Evolutionary conservation across 345 rosid genomes (phyloP), one percentile per base, ranked within the genome.

Genomic region (Eucalyptus albens): DNA sequence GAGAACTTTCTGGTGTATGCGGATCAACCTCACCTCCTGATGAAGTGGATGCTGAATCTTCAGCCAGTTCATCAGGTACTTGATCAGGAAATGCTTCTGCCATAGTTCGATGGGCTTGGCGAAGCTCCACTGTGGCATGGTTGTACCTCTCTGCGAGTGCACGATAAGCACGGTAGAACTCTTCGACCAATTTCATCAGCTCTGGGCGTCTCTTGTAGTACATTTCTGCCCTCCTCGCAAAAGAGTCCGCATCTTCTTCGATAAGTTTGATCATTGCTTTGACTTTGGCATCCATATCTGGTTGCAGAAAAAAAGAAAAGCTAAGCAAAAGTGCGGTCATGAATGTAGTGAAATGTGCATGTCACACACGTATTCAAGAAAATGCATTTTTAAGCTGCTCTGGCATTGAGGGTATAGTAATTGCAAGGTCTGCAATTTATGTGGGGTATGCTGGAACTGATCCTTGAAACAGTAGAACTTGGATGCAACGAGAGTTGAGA

Each of bases 211-310:
- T 96, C 94, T 97, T 96, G 92, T 98, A 98, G 92, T 96, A 98
- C 99, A 98, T 98, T 92, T 98, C 99, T 21, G 99, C 99, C 90
- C 99, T 95, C 93, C 99, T 97, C 56, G 99, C 99, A 94, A 98
- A 98, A 45, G 99, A 97, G 95, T 98, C 99, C 16, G 99, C 99
- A 93, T 98, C 99, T 93, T 96, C 98, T 94, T 98, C 99, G 19
- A 98, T 96, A 67, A 98, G 96, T 93, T 96, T 98, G 91, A 98
- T 97, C 99, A 98, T 98, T 31, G 95, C 93, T 90, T 96, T 96
- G 77, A 98, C 99, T 93, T 96, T 98, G 86, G 92, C 89, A 92
- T 98, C 99, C 98, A 98, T 98, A 93, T 95, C 99, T 98, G 94
- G 92, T 90, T 86, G 65, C 37, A 33, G 17, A 86, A 21, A 50